Percentiles rank a stretch among this genome's conserved stretches.
Evolutionary conservation across 768 basidiomycete species (phyloP).

Genomic region (Dendrothele bispora): DNA sequence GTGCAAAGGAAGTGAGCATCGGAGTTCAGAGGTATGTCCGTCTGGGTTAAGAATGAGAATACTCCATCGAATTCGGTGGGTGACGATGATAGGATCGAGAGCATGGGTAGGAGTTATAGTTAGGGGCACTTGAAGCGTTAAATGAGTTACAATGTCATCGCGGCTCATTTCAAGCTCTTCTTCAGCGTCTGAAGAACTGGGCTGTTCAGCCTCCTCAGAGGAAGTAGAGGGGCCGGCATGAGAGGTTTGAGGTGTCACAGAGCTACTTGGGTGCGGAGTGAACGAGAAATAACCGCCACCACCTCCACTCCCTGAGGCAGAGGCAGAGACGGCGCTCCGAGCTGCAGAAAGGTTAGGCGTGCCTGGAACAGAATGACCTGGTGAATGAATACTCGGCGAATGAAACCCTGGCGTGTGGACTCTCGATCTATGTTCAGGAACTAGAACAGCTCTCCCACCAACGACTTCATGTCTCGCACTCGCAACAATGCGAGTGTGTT

Average conservation of each 20-base stretch:
- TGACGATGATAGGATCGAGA: conserved; percentile 72
- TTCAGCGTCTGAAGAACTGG: conserved; percentile 14
- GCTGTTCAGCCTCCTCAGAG: conserved; percentile 1
- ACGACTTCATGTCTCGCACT: conserved; percentile 68
- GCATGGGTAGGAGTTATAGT: conserved; percentile 68
- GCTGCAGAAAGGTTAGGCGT: conserved; percentile 7
- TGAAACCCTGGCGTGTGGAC: background rate
- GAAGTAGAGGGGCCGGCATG: conserved; percentile 1
- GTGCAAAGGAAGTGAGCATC: conserved; percentile 88
- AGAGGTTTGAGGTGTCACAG: background rate
- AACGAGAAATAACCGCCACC: conserved; percentile 6
- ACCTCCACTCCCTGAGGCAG: background rate
- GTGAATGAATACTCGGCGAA: too few species aligned
- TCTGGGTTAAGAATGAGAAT: conserved; percentile 83
- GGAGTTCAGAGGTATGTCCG: conserved; percentile 91
- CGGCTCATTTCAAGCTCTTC: conserved; percentile 25
- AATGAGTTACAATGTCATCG: conserved; percentile 57
- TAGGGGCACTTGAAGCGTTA: conserved; percentile 61
- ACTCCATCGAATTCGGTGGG: conserved; percentile 80
- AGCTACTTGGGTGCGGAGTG: background rate
- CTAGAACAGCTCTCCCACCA: conserved; percentile 52
- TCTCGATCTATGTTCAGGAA: conserved; percentile 14
- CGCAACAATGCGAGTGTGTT: conserved; percentile 60
- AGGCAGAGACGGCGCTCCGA: conserved; percentile 4
- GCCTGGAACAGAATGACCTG: conserved; percentile 7